Percentiles rank a stretch among this genome's conserved stretches.
These are phyloP conservation scores for Patellifolia procumbens DNA, from an alignment of 179 eudicot genomes.

Conservation along the genomic window DNA sequence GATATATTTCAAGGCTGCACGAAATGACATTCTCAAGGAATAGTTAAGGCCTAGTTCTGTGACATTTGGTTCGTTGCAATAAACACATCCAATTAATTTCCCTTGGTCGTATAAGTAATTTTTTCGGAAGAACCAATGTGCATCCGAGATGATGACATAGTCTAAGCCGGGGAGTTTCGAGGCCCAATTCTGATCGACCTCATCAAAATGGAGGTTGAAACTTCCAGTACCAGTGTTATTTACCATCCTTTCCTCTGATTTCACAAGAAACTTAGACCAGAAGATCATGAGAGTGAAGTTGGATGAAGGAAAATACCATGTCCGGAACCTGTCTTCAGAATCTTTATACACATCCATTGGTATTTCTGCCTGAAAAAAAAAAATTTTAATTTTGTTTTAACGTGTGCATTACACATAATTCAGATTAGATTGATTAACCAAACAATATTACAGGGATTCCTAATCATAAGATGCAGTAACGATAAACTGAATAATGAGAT, in stretches of 20 bases:
- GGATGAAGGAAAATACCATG: conserved; percentile 62
- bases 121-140: conserved; percentile 67
- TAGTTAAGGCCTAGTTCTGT: conserved; percentile 33
- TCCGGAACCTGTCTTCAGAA: conserved; percentile 48
- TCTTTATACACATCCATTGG: conserved; percentile 53
- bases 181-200: conserved; percentile 50
- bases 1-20: conserved; percentile 45
- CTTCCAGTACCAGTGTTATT: conserved; percentile 53
- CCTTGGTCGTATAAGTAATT: conserved; percentile 43
- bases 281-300: conserved; percentile 59
- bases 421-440: too few relatives aligned
- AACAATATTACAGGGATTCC: background rate
- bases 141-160: conserved; percentile 50
- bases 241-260: conserved; percentile 41
- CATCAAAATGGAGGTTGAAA: conserved; percentile 60
- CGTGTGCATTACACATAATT: background rate
- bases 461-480: background rate
- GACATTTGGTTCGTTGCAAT: conserved; percentile 48
- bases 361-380: conserved; percentile 53
- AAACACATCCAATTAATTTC: conserved; percentile 55
- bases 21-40: conserved; percentile 46
- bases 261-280: conserved; percentile 59
- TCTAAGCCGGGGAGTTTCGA: conserved; percentile 42
- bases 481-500: too few relatives aligned
- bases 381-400: background rate